phyloP scores from a whole-genome alignment of 768 basidiomycete species.

The Suillus lakei region DNA sequence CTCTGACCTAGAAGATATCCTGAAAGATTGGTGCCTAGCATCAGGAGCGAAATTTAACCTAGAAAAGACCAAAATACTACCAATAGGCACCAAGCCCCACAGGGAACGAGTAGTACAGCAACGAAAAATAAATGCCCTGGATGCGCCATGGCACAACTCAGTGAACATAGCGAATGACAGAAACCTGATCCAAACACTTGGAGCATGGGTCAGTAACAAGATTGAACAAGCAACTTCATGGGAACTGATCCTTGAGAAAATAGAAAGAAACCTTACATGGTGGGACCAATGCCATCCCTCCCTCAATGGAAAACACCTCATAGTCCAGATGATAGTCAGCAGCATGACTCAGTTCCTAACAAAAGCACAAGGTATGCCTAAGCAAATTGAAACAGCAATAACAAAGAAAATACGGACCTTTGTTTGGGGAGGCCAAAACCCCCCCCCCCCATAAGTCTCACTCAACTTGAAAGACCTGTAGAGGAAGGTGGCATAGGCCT shows the following conservation, averaged over 20 bases:
- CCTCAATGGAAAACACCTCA: slow-evolving; percentile 14
- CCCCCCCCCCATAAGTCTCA: slow-evolving; percentile 4
- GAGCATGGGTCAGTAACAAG: slow-evolving; percentile 30
- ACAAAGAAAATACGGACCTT: slow-evolving; percentile 22
- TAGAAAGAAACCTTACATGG: slow-evolving; percentile 11
- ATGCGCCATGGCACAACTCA: not conserved
- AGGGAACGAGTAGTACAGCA: not conserved
- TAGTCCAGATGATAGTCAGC: slow-evolving; percentile 23
- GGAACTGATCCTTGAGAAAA: slow-evolving; percentile 24
- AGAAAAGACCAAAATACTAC: slow-evolving; percentile 26
- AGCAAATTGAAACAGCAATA: slow-evolving; percentile 15
- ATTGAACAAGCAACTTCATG: slow-evolving; percentile 18
- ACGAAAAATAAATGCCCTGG: not conserved
- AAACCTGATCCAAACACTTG: slow-evolving; percentile 17
- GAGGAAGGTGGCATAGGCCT: not conserved
- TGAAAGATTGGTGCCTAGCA: slow-evolving; percentile 20
- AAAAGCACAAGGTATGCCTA: slow-evolving; percentile 36
- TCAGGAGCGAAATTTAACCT: slow-evolving; percentile 28
- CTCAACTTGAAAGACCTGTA: not conserved
- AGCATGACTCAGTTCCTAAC: slow-evolving; percentile 37
- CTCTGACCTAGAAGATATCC: slow-evolving; percentile 14
- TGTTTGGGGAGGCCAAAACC: slow-evolving; percentile 15
- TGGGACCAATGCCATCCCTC: slow-evolving; percentile 26
- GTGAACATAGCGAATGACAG: slow-evolving; percentile 20
- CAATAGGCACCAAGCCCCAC: not conserved